Conservation (phyloP, 2,329 filamentous ascomycete genomes). For the Didymella keratinophila region DNA sequence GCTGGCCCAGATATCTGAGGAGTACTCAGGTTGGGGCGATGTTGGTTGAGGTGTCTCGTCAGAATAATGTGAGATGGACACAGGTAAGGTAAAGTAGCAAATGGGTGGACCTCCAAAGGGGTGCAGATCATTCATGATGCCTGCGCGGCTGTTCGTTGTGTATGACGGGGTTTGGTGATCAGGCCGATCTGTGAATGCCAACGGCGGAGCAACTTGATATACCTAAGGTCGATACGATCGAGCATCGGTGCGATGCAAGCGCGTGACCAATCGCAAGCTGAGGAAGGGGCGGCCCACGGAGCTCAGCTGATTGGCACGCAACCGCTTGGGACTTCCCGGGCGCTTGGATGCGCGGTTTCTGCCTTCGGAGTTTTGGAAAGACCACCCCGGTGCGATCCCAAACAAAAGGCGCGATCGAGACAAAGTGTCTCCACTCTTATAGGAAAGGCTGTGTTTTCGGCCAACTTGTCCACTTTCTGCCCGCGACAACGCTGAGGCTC, state of each 20-base stretch:
- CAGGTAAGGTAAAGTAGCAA: constrained; percentile 48
- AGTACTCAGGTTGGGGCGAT: constrained; percentile 36
- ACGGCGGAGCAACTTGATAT: constrained; percentile 16
- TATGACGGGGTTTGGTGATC: constrained; percentile 17
- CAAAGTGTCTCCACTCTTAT: constrained; percentile 4
- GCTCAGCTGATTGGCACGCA: constrained; percentile 16
- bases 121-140: constrained; percentile 21
- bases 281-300: constrained; percentile 1
- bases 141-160: constrained; percentile 24
- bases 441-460: background rate
- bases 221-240: constrained; percentile 3
- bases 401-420: constrained; percentile 8
- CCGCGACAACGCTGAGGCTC: background rate
- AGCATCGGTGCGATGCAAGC: constrained; percentile 13
- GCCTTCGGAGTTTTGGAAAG: constrained; percentile 5
- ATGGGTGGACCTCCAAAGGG: constrained; percentile 16
- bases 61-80: constrained; percentile 41
- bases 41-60: constrained; percentile 40
- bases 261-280: constrained; percentile 1
- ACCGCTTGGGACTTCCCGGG: background rate
- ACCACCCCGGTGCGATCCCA: constrained; percentile 9
- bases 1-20: constrained; percentile 37
- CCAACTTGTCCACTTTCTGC: background rate
- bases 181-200: constrained; percentile 12
- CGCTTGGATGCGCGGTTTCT: constrained; percentile 12